Percentiles rank a stretch among this genome's conserved stretches.
Conservation (phyloP, 176 grass and related monocot species). For the Tuctoria greenei region DNA sequence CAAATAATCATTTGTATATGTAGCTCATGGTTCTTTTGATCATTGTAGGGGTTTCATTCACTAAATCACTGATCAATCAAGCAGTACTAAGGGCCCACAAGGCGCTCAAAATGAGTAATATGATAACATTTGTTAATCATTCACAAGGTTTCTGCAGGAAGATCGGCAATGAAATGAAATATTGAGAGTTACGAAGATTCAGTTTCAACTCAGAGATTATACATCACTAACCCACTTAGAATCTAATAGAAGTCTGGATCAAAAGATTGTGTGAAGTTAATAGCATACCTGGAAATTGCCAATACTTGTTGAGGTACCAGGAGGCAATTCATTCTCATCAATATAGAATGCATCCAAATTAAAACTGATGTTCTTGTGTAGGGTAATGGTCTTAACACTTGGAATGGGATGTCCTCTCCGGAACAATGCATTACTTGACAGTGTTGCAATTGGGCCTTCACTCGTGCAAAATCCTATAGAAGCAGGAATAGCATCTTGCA, state of each 20-base stretch:
- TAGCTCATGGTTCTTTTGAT: background rate
- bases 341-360: conserved; percentile 84
- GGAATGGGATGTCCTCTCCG: conserved; percentile 74
- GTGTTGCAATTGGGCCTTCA: conserved; percentile 63
- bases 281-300: conserved; percentile 73
- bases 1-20: background rate
- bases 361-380: conserved; percentile 57
- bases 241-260: background rate
- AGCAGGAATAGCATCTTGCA: conserved; percentile 80
- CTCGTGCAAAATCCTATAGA: conserved; percentile 67
- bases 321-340: conserved; percentile 70
- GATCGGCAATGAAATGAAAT: conserved; percentile 13
- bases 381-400: conserved; percentile 73
- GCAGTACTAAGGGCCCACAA: conserved; percentile 2
- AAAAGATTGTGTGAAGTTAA: conserved; percentile 21
- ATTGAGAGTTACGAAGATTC: conserved; percentile 1
- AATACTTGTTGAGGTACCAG: conserved; percentile 56
- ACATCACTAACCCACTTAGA: background rate
- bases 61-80: conserved; percentile 7
- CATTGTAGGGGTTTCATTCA: conserved; percentile 18
- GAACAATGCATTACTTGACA: conserved; percentile 61
- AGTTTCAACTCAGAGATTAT: conserved; percentile 1
- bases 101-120: background rate
- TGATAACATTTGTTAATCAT: background rate
- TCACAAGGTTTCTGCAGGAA: conserved; percentile 22